Conservation (phyloP, 176 grass and related monocot genomes). For the Musa schizocarpa region DNA sequence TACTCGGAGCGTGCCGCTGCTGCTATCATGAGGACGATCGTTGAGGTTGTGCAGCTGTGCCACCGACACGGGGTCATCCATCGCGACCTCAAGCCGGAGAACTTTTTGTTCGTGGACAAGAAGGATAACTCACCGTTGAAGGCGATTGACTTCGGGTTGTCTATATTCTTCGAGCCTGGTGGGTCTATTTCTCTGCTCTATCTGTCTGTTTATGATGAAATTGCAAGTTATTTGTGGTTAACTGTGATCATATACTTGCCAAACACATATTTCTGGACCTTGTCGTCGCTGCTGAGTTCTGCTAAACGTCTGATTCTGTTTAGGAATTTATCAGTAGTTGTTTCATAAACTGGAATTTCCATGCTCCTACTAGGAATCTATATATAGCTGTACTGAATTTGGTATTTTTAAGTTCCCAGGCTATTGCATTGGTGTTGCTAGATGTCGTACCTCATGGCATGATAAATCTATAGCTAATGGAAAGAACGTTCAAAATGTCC, state of each 20-base stretch:
- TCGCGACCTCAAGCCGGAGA: constrained; percentile 90
- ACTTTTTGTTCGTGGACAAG: constrained; percentile 86
- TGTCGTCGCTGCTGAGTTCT: background rate
- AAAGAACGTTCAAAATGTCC: background rate
- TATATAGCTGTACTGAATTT: background rate
- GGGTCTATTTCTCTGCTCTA: background rate
- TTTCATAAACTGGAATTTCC: background rate
- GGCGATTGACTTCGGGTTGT: constrained; percentile 88
- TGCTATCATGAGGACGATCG: constrained; percentile 59
- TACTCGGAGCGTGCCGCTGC: constrained; percentile 93
- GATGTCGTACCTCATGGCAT: background rate
- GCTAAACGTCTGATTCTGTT: background rate
- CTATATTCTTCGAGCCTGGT: constrained; percentile 98
- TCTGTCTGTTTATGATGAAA: background rate
- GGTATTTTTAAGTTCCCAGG: background rate
- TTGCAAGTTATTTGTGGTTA: background rate
- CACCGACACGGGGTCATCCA: constrained; percentile 94
- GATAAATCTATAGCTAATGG: background rate
- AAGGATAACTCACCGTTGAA: constrained; percentile 98
- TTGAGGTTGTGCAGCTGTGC: constrained; percentile 95
- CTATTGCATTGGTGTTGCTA: background rate
- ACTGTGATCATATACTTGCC: background rate
- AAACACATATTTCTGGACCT: background rate
- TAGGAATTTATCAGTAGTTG: background rate
- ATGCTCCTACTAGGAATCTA: background rate